A percentile compares a stretch with the other conserved stretches of the same genome.
These are phyloP conservation scores for Neurospora intermedia DNA, from an alignment of 495 filamentous ascomycete genomes.

Conservation along the genomic window DNA sequence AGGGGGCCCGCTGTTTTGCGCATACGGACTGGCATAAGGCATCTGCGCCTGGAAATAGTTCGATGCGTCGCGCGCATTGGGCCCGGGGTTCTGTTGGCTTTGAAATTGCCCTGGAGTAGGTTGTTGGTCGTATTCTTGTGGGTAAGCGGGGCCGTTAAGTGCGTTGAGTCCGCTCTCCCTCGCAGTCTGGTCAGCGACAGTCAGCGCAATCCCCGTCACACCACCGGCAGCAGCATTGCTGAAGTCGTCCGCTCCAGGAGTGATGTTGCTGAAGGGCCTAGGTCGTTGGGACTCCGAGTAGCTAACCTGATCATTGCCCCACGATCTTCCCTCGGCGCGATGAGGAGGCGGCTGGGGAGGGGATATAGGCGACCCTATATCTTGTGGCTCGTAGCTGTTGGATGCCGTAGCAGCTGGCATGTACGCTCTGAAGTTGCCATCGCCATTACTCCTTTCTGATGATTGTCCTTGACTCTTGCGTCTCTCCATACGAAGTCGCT, in stretches of 20 bases:
- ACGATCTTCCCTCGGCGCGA: constrained; percentile 6
- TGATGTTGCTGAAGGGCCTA: constrained; percentile 39
- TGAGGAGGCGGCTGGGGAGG: constrained; percentile 16
- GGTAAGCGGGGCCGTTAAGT: constrained; percentile 40
- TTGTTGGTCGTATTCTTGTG: constrained; percentile 25
- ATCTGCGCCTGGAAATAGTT: constrained; percentile 14
- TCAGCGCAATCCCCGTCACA: constrained; percentile 64
- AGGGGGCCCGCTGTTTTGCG: background rate
- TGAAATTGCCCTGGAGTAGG: constrained; percentile 22
- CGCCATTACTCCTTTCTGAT: constrained; percentile 4
- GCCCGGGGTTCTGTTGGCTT: constrained; percentile 15
- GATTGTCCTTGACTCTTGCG: constrained; percentile 24
- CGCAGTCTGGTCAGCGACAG: constrained; percentile 60
- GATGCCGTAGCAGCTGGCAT: constrained; percentile 4
- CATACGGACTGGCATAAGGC: constrained; percentile 2
- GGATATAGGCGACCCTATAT: constrained; percentile 12
- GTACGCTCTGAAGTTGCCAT: constrained; percentile 7
- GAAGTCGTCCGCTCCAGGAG: constrained; percentile 68
- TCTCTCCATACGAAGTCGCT: constrained; percentile 27
- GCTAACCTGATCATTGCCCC: constrained; percentile 10
- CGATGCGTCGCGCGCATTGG: constrained; percentile 1
- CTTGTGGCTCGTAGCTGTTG: constrained; percentile 5
- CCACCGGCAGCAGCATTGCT: constrained; percentile 61
- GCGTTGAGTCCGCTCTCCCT: constrained; percentile 65
- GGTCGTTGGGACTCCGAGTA: constrained; percentile 1